Evolutionary conservation across 2,329 filamentous ascomycete species (phyloP).

Genomic region (Botrytis medusae): DNA sequence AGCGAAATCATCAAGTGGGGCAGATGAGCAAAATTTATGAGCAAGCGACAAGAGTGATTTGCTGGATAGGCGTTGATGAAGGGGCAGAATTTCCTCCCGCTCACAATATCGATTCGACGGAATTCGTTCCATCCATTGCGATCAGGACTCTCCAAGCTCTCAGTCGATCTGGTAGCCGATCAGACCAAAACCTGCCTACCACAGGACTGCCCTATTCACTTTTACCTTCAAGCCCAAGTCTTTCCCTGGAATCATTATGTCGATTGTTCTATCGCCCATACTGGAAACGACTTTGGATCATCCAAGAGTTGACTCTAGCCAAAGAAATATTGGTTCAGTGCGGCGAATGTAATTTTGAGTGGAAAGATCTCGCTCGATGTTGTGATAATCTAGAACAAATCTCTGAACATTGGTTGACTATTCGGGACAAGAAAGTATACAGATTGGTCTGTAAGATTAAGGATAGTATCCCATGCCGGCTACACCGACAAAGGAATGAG

Average conservation of each 20-base stretch:
- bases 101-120: neutral
- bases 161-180: neutral
- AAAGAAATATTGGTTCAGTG: slow-evolving; percentile 14
- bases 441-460: neutral
- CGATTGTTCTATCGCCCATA: slow-evolving; percentile 9
- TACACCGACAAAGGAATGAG: neutral
- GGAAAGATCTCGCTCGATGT: neutral
- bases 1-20: neutral
- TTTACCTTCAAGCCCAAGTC: neutral
- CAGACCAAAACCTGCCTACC: neutral
- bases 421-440: neutral
- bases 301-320: slow-evolving; percentile 23
- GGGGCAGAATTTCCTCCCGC: neutral
- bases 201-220: neutral
- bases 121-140: neutral
- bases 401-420: neutral
- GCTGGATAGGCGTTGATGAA: neutral
- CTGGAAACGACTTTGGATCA: slow-evolving; percentile 21
- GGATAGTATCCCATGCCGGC: neutral
- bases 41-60: neutral
- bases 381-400: neutral
- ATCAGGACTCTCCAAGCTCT: slow-evolving; percentile 1
- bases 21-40: slow-evolving; percentile 2
- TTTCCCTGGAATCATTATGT: neutral
- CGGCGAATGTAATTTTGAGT: neutral